Evolutionary conservation across 345 rosid genomes (phyloP).

Genomic region (Anacardium occidentale): DNA sequence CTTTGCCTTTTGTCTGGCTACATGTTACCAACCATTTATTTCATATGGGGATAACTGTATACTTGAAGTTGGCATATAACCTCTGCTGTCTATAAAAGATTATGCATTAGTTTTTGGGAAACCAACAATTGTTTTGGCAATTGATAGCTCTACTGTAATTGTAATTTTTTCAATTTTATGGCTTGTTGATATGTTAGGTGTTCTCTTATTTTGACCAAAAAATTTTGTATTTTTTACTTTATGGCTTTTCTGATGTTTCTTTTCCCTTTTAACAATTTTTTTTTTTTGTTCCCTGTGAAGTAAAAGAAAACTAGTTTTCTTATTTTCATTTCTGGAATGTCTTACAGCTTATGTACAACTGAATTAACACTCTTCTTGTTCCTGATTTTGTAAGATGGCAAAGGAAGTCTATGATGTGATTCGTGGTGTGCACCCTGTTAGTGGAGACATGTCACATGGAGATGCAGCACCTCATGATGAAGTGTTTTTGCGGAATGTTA

Average conservation of each 20-base stretch:
- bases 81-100: too few relatives aligned
- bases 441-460: conserved; percentile 46
- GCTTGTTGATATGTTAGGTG: conserved; percentile 6
- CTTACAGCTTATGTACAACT: not conserved
- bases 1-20: not conserved
- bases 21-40: not conserved
- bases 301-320: not conserved
- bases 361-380: not conserved
- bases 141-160: too few relatives aligned
- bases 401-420: conserved; percentile 50
- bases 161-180: not conserved
- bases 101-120: not conserved
- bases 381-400: conserved; percentile 68
- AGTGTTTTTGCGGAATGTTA: conserved; percentile 69
- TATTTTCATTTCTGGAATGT: not conserved
- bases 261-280: too few relatives aligned
- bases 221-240: too few relatives aligned
- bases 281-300: too few relatives aligned
- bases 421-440: conserved; percentile 50
- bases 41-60: not conserved
- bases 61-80: not conserved
- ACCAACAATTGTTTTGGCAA: not conserved
- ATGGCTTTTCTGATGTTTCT: too few relatives aligned
- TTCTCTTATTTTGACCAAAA: not conserved
- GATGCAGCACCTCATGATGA: conserved; percentile 68